Percentiles rank a stretch among this genome's conserved stretches.
Conservation (phyloP, 805 yeast species). For the Metschnikowia koreensis region DNA sequence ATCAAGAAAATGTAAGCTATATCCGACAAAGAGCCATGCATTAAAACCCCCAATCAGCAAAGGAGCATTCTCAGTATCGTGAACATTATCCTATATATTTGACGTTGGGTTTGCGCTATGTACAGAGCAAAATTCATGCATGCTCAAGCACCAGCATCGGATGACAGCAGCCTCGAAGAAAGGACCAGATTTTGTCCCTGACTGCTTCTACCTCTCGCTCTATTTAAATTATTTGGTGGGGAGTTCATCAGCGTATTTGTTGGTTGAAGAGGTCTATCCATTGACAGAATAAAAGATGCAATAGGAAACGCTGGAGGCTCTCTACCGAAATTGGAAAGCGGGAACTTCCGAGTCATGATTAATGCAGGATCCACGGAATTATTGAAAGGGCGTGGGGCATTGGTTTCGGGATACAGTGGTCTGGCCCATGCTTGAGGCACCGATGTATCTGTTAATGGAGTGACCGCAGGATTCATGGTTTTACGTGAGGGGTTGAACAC, state of each 20-base stretch:
- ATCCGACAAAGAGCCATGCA: too few relatives aligned
- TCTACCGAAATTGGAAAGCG: conserved; percentile 12
- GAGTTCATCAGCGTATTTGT: background rate
- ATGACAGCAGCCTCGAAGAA: background rate
- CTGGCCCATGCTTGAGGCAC: conserved; percentile 36
- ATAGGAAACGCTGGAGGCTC: conserved; percentile 1
- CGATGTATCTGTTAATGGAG: conserved; percentile 39
- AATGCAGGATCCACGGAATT: conserved; percentile 13
- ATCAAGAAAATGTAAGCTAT: too few relatives aligned
- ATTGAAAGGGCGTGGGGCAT: background rate
- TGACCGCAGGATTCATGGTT: conserved; percentile 33
- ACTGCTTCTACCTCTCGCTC: background rate
- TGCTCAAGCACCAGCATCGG: background rate
- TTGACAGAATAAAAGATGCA: background rate
- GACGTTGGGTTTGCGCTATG: too few relatives aligned
- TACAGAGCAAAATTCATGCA: too few relatives aligned
- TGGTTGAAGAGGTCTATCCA: background rate
- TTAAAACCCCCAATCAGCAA: too few relatives aligned
- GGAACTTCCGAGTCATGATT: conserved; percentile 16
- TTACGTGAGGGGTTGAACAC: conserved; percentile 38
- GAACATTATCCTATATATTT: too few relatives aligned
- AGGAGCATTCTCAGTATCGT: too few relatives aligned
- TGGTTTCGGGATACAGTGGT: conserved; percentile 16
- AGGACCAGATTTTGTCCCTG: background rate
- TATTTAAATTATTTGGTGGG: background rate